phyloP scores from a whole-genome alignment of 768 basidiomycete genomes.

The Leccinum truebloodii region DNA sequence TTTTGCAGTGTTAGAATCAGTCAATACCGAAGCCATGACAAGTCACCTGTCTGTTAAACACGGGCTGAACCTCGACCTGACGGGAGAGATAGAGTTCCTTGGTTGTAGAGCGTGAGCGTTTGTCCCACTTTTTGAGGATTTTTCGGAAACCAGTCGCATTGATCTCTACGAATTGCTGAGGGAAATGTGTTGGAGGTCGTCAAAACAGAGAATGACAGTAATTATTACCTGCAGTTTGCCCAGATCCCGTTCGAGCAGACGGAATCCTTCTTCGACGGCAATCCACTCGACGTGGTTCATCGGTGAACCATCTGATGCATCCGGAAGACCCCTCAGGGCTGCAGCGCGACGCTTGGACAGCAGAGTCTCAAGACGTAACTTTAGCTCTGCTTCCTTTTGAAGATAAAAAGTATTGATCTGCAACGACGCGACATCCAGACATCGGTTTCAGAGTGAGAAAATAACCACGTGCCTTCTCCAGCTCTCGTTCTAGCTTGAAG shows the following conservation, averaged over 20 bases:
- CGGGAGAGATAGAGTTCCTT: slow-evolving; percentile 95
- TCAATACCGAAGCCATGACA: neutral
- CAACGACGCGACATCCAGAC: slow-evolving; percentile 6
- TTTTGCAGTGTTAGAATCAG: slow-evolving; percentile 33
- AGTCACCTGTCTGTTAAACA: slow-evolving; percentile 89
- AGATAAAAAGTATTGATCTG: slow-evolving; percentile 99
- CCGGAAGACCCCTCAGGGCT: slow-evolving; percentile 69
- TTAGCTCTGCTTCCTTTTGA: slow-evolving; percentile 94
- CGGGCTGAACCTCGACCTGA: slow-evolving; percentile 98
- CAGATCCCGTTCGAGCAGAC: slow-evolving; percentile 90
- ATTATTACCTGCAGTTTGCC: slow-evolving; percentile 84
- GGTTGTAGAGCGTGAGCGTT: slow-evolving; percentile 91
- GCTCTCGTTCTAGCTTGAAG: slow-evolving; percentile 95
- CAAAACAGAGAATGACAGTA: slow-evolving; percentile 10
- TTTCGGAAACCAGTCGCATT: slow-evolving; percentile 97
- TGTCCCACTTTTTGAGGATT: slow-evolving; percentile 98
- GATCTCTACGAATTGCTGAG: slow-evolving; percentile 93
- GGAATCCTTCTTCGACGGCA: slow-evolving; percentile 95
- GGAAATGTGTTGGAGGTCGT: slow-evolving; percentile 16
- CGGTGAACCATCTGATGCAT: slow-evolving; percentile 59
- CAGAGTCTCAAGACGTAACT: slow-evolving; percentile 87
- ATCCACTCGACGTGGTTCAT: slow-evolving; percentile 83
- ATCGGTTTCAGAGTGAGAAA: slow-evolving; percentile 8
- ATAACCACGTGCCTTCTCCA: slow-evolving; percentile 77
- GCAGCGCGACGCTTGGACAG: slow-evolving; percentile 91